Base-by-base conservation (phyloP, 2,329 filamentous ascomycete genomes). In the Nothophoma quercina region DNA sequence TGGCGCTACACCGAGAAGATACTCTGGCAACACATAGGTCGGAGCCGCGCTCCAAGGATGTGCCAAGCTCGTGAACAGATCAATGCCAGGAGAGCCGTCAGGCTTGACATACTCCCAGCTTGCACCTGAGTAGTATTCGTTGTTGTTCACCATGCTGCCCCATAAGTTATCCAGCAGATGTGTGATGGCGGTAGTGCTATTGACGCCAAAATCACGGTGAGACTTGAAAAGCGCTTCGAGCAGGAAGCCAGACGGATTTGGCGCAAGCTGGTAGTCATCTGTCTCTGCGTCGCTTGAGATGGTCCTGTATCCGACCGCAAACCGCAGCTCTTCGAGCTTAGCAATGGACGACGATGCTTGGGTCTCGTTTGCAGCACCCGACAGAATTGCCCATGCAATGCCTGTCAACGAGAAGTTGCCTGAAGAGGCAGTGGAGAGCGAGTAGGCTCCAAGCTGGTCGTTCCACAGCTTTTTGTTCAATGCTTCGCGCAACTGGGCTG, bases 31-130 rank as follows among this genome's bases (percentile, higher is more conserved):
- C 2, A 80, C 59, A 36, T 79, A 81, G 7, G 78, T 79, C 2
- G 78, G 74, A 5, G 77, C 78, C 0, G 72, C 76, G 25, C 77
- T 74, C 78, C 78, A 81, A 0, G 77, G 77, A 52, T 80, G 78
- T 1, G 69, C 64, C 1, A 78, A 60, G 33, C 73, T 77, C 1
- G 79, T 81, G 58, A 73, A 81, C 0, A 76, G 53, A 9, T 69
- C 69, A 1, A 81, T 64, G 0, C 77, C 78, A 0, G 79, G 78
- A 0, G 64, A 62, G 1, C 72, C 71, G 21, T 75, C 65, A 0
- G 72, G 68, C 30, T 71, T 67, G 1, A 79, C 64, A 35, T 81
- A 80, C 54, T 81, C 78, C 78, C 79, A 81, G 15, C 69, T 72
- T 6, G 77, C 69, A 5, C 77, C 78, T 2, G 72, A 75, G 19